These are phyloP conservation scores for Flueggea neowawraea DNA, from an alignment of 441 rosid species.

Conservation along the genomic window DNA sequence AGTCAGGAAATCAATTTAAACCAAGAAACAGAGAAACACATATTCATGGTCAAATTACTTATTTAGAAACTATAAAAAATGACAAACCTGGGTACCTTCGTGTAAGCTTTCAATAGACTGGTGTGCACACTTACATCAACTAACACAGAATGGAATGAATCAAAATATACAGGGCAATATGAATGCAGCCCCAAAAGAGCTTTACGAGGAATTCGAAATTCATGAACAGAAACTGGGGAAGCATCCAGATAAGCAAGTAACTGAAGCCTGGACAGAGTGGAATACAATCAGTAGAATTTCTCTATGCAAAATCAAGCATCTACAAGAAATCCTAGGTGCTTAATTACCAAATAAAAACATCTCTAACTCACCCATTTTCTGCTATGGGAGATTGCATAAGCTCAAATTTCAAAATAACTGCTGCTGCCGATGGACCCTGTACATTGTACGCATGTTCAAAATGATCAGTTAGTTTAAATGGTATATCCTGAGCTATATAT, in stretches of 20 bases:
- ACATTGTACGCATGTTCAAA: constrained; percentile 13
- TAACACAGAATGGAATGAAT: constrained; percentile 75
- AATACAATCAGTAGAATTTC: constrained; percentile 4
- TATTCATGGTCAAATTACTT: constrained; percentile 6
- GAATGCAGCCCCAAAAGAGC: constrained; percentile 95
- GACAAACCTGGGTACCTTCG: constrained; percentile 63
- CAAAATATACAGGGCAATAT: constrained; percentile 93
- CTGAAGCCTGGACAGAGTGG: constrained; percentile 40
- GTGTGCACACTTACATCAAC: constrained; percentile 81
- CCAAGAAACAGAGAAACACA: background rate
- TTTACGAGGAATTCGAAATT: constrained; percentile 89
- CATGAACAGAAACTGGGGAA: constrained; percentile 67
- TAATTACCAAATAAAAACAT: constrained; percentile 8
- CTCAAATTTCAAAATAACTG: constrained; percentile 87
- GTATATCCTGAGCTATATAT: background rate
- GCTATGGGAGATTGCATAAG: constrained; percentile 66
- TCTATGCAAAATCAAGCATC: background rate
- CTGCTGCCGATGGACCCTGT: constrained; percentile 73
- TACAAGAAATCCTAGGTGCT: background rate
- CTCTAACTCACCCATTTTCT: constrained; percentile 42
- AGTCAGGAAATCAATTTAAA: constrained; percentile 19
- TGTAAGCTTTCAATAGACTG: constrained; percentile 51
- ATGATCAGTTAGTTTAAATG: background rate
- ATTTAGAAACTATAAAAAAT: constrained; percentile 18
- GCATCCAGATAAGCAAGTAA: constrained; percentile 50